A percentile compares a stretch with the other conserved stretches of the same genome.
phyloP scores from a whole-genome alignment of 352 stramenopile genomes.

The Albugo laibachii region DNA sequence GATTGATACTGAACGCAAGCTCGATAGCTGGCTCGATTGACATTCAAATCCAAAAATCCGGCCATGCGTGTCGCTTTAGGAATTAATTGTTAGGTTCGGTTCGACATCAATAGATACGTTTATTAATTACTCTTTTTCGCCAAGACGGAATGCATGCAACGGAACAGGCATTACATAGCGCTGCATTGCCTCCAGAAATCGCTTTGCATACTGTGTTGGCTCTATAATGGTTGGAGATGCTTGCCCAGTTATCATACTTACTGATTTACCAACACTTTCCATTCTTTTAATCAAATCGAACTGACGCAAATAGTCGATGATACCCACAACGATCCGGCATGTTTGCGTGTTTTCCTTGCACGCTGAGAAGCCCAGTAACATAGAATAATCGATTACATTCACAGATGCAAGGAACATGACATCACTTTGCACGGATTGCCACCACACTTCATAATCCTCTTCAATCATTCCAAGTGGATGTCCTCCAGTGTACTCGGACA shows the following conservation, averaged over 20 bases:
- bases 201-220: slow-evolving; percentile 88
- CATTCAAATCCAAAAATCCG: too few species aligned
- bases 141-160: too few species aligned
- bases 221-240: slow-evolving; percentile 97
- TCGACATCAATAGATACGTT: too few species aligned
- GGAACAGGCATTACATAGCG: slow-evolving; percentile 93
- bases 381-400: slow-evolving; percentile 98
- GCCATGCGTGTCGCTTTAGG: too few species aligned
- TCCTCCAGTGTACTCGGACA: slow-evolving; percentile 58
- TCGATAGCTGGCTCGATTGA: slow-evolving; percentile 2
- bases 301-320: slow-evolving; percentile 98
- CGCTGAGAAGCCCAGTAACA: slow-evolving; percentile 85
- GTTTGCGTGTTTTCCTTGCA: slow-evolving; percentile 12
- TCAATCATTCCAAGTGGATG: slow-evolving; percentile 52
- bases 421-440: slow-evolving; percentile 90
- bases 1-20: slow-evolving; percentile 55
- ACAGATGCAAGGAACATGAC: slow-evolving; percentile 94
- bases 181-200: slow-evolving; percentile 89
- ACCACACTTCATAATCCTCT: slow-evolving; percentile 44
- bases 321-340: slow-evolving; percentile 87
- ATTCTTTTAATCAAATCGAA: slow-evolving; percentile 99
- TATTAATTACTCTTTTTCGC: too few species aligned
- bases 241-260: slow-evolving; percentile 96
- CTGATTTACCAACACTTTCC: slow-evolving; percentile 94
- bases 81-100: too few species aligned